Evolutionary conservation across 352 stramenopile genomes (phyloP).

Genomic region (Phytophthora podocarpi): DNA sequence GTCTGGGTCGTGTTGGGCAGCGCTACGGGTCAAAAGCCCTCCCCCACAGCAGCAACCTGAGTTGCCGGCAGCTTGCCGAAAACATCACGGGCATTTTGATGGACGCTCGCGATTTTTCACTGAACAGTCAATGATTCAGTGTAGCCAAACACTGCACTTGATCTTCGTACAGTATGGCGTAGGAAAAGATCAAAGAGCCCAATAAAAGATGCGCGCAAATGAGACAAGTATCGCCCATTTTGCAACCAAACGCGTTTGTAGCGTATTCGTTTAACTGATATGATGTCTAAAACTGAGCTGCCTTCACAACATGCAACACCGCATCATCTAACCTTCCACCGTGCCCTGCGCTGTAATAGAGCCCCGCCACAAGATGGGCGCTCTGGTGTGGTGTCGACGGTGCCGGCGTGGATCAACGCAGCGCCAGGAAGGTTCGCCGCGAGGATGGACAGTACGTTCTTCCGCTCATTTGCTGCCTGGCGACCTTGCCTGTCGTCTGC

Average conservation of each 20-base stretch:
- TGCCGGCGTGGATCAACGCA: too few relatives aligned
- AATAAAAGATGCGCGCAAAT: slow-evolving; percentile 8
- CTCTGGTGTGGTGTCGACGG: too few relatives aligned
- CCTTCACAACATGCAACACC: not conserved
- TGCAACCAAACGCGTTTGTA: not conserved
- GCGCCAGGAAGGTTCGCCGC: too few relatives aligned
- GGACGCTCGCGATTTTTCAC: slow-evolving; percentile 17
- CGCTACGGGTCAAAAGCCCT: too few relatives aligned
- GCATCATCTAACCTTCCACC: slow-evolving; percentile 1
- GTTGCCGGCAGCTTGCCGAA: too few relatives aligned
- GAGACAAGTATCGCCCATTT: slow-evolving; percentile 12
- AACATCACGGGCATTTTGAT: too few relatives aligned
- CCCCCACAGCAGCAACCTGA: not conserved
- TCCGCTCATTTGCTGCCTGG: not conserved
- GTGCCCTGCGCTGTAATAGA: not conserved
- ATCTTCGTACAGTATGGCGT: slow-evolving; percentile 3
- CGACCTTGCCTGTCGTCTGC: slow-evolving; percentile 25
- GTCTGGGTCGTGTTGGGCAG: too few relatives aligned
- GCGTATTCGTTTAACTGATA: too few relatives aligned
- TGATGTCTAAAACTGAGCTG: too few relatives aligned
- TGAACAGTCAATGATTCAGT: slow-evolving; percentile 3
- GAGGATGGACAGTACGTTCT: not conserved
- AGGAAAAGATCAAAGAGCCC: slow-evolving; percentile 6
- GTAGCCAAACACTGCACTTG: slow-evolving; percentile 15
- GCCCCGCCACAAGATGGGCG: too few relatives aligned